Conservation (phyloP, 1,284 basidiomycete species). For the Taiwanofungus camphoratus region DNA sequence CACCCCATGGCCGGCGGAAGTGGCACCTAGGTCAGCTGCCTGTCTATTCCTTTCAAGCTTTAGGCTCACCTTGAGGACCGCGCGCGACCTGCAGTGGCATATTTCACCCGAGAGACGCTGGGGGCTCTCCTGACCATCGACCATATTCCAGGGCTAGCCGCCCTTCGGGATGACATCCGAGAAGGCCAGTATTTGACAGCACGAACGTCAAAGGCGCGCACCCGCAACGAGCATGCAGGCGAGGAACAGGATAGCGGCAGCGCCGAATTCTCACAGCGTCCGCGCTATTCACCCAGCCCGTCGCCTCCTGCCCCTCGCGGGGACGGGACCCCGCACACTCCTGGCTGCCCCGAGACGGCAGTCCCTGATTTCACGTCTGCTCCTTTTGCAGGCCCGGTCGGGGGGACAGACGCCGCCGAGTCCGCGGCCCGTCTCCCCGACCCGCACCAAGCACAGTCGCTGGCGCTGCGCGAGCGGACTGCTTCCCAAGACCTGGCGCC, state of each 20-base stretch:
- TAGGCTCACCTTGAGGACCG: not conserved
- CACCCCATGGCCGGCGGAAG: constrained; percentile 55
- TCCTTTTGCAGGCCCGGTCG: not conserved
- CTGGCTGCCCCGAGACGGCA: not conserved
- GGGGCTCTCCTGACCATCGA: constrained; percentile 62
- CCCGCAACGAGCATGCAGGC: constrained; percentile 14
- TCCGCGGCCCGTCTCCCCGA: not conserved
- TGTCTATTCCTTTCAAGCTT: constrained; percentile 3
- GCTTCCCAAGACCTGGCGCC: constrained; percentile 11
- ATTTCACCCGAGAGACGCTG: constrained; percentile 64
- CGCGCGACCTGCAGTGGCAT: constrained; percentile 48
- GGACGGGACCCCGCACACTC: not conserved
- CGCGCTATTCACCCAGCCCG: constrained; percentile 5
- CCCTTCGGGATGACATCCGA: constrained; percentile 42
- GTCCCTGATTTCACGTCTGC: too few relatives aligned
- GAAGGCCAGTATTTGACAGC: constrained; percentile 35
- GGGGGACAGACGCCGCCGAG: not conserved
- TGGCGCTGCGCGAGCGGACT: not conserved
- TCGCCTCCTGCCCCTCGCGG: not conserved
- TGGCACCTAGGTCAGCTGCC: constrained; percentile 68
- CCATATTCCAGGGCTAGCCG: constrained; percentile 46
- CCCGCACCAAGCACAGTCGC: constrained; percentile 3
- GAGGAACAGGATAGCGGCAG: constrained; percentile 8
- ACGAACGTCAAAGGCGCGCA: constrained; percentile 25
- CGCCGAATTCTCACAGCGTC: too few relatives aligned